Conservation (phyloP, 495 filamentous ascomycete species). For the Lepraria neglecta region DNA sequence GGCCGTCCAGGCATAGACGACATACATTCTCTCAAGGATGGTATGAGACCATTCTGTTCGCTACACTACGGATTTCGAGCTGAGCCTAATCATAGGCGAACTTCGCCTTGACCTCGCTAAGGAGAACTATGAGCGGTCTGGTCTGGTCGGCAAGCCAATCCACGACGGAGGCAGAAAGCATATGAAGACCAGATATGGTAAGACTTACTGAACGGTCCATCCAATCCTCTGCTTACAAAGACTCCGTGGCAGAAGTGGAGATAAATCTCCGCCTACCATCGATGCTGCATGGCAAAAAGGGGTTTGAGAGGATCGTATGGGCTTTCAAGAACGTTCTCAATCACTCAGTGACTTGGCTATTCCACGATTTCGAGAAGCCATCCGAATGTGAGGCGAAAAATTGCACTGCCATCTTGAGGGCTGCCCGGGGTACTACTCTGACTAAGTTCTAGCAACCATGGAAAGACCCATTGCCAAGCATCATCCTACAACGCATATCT, state of each 20-base stretch:
- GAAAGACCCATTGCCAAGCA: slow-evolving; percentile 48
- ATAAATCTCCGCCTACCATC: slow-evolving; percentile 70
- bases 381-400: not conserved
- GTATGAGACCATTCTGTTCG: slow-evolving; percentile 33
- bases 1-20: slow-evolving; percentile 75
- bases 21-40: slow-evolving; percentile 66
- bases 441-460: slow-evolving; percentile 16
- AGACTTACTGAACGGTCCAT: not conserved
- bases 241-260: slow-evolving; percentile 57
- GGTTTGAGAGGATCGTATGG: slow-evolving; percentile 77
- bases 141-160: slow-evolving; percentile 68
- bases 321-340: slow-evolving; percentile 78
- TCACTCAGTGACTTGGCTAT: slow-evolving; percentile 69
- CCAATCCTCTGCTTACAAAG: slow-evolving; percentile 11
- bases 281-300: slow-evolving; percentile 88
- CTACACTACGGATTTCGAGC: too few relatives aligned
- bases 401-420: too few relatives aligned
- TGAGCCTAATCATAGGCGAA: slow-evolving; percentile 43
- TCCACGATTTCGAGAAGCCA: slow-evolving; percentile 52
- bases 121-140: slow-evolving; percentile 77
- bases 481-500: slow-evolving; percentile 46
- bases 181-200: slow-evolving; percentile 53
- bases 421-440: not conserved
- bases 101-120: slow-evolving; percentile 74
- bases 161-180: slow-evolving; percentile 54